Evolutionary conservation across 768 basidiomycete species (phyloP), one percentile per base, ranked within the genome.

Genomic region (Chlorophyllum brunneum): DNA sequence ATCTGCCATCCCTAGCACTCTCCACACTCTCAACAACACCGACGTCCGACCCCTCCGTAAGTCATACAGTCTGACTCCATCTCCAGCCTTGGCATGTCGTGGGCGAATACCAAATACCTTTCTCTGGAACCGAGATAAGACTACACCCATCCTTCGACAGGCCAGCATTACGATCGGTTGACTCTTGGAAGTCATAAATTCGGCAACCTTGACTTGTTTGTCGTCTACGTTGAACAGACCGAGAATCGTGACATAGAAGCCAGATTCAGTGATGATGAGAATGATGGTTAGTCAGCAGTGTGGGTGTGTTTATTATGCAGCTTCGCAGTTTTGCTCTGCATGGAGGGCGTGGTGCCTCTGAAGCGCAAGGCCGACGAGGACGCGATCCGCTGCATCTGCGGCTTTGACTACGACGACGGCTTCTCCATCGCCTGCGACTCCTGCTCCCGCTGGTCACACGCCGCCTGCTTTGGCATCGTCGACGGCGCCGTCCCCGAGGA

Each of bases 361-460:
- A 52, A 52, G 33, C 42, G 51, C 42, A 52, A 52, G 51, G 51
- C 42, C 2, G 43, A 29, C 38, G 48, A 52, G 13, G 81, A 83
- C 41, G 70, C 71, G 43, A 82, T 85, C 48, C 72, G 74, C 40
- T 94, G 92, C 64, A 86, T 91, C 54, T 94, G 91, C 65, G 82
- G 81, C 5, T 79, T 79, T 55, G 69, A 75, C 40, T 76, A 82
- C 61, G 92, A 92, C 67, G 90, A 92, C 64, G 91, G 91, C 18
- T 89, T 86, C 65, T 86, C 83, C 8, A 88, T 94, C 56, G 88
- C 86, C 8, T 95, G 92, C 69, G 92, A 94, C 65, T 64, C 71
- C 43, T 95, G 92, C 63, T 78, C 77, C 18, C 78, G 85, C 33
- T 94, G 92, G 91, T 86, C 85, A 59, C 92, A 95, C 68, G 83